phyloP scores from a whole-genome alignment of 1,284 basidiomycete genomes.

The Crepidotus sp. region DNA sequence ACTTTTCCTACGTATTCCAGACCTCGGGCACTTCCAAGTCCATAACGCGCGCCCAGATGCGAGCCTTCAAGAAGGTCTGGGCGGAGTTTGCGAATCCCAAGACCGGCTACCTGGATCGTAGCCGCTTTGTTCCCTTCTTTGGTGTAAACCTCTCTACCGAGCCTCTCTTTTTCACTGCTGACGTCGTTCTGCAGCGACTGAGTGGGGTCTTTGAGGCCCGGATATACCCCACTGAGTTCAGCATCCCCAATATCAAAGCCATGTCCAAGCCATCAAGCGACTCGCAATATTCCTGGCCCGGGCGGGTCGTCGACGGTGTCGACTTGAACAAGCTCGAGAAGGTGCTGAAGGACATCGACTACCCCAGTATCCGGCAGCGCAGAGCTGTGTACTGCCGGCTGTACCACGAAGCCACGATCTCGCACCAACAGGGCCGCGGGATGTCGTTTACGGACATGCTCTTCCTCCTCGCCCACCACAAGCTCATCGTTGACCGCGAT shows the following conservation, averaged over 20 bases:
- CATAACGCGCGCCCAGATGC: slow-evolving; percentile 84
- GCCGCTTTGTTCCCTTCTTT: slow-evolving; percentile 76
- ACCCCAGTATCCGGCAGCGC: slow-evolving; percentile 50
- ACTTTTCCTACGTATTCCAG: slow-evolving; percentile 95
- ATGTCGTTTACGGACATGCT: slow-evolving; percentile 93
- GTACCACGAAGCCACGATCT: slow-evolving; percentile 79
- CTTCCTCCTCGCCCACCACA: slow-evolving; percentile 82
- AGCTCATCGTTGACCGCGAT: slow-evolving; percentile 82
- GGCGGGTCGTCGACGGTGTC: slow-evolving; percentile 42
- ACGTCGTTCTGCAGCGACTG: slow-evolving; percentile 46
- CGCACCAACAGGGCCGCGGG: slow-evolving; percentile 64
- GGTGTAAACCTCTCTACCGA: slow-evolving; percentile 43
- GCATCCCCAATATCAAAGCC: slow-evolving; percentile 49
- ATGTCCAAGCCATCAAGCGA: slow-evolving; percentile 32
- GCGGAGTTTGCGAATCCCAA: slow-evolving; percentile 73
- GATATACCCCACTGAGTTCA: slow-evolving; percentile 69
- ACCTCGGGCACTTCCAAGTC: slow-evolving; percentile 74
- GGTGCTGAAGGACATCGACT: slow-evolving; percentile 60
- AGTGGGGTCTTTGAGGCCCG: slow-evolving; percentile 79
- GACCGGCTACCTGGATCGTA: slow-evolving; percentile 71
- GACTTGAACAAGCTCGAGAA: slow-evolving; percentile 56
- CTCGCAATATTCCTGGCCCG: slow-evolving; percentile 24
- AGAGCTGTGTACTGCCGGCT: slow-evolving; percentile 66
- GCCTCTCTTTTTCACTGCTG: neutral
- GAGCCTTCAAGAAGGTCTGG: slow-evolving; percentile 93